These are phyloP conservation scores for Thymus quinquecostatus DNA, from an alignment of 257 asterid genomes.

Conservation along the genomic window DNA sequence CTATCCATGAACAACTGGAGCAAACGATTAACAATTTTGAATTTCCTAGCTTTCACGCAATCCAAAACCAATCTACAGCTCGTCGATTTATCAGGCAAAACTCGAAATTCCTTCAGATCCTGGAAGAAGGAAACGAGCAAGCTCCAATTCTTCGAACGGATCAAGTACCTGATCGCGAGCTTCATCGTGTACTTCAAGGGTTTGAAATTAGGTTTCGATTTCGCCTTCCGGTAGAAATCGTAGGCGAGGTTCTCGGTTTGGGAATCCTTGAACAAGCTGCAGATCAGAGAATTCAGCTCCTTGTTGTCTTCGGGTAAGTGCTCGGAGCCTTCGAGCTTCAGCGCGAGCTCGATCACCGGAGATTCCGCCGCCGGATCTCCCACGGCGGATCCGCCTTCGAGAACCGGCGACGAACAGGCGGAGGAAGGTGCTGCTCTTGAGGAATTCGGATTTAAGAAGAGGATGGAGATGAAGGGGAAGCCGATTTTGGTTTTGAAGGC, in stretches of 20 bases:
- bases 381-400: conserved; percentile 37
- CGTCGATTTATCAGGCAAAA: conserved; percentile 60
- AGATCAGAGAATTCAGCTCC: conserved; percentile 59
- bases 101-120: conserved; percentile 51
- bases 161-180: conserved; percentile 71
- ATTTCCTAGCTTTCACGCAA: conserved; percentile 72
- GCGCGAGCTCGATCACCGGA: conserved; percentile 42
- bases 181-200: conserved; percentile 62
- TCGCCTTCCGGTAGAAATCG: conserved; percentile 65
- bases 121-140: conserved; percentile 45
- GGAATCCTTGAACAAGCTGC: conserved; percentile 63
- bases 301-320: conserved; percentile 41
- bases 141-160: conserved; percentile 59
- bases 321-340: conserved; percentile 45
- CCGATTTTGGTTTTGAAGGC: conserved; percentile 20
- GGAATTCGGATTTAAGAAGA: conserved; percentile 46
- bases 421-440: conserved; percentile 48
- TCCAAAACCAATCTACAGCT: conserved; percentile 58
- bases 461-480: conserved; percentile 45
- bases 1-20: conserved; percentile 47
- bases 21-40: conserved; percentile 56
- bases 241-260: conserved; percentile 60
- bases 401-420: conserved; percentile 59
- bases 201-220: conserved; percentile 43
- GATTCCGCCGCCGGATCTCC: conserved; percentile 6